Base-by-base conservation (phyloP, 2,329 filamentous ascomycete species). In the Paracamarosporium sp. region DNA sequence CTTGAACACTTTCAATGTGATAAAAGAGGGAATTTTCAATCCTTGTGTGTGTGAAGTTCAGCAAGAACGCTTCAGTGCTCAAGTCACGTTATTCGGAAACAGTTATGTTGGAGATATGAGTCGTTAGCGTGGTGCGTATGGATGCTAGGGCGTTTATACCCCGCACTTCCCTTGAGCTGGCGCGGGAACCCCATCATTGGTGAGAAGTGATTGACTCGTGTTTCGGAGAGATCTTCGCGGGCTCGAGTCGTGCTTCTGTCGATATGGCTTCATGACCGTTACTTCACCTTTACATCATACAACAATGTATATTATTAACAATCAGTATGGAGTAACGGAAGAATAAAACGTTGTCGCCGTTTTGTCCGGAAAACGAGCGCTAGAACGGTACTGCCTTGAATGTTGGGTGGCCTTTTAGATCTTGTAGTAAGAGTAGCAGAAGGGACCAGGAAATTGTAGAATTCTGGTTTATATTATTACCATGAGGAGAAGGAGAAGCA, bases 81-180 rank as follows among this genome's bases (percentile, higher is more conserved):
- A 54, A 50, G 56, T 66, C 64, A 66, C 62, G 62, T 66, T 61
- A 50, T 58, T 47, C 15, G 15, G 47, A 45, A 36, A n/a, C 9
- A 56, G 41, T 57, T 17, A 25, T 46, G 38, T 51, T 31, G 45
- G 25, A 53, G 56, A 56, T 53, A 3, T 17, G 25, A 57, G 50
- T 38, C 48, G 55, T 57, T 69, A 66, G 65, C 59, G 60, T 59
- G 53, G 56, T 62, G 57, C n/a, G 54, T 41, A 28, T 50, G 44
- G 13, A 13, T 12, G 27, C 41, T 40, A 40, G 36, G 17, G 17
- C 17, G 17, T 7, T 40, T 22, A 6, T 35, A 62, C 66, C 65
- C 67, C 66, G 62, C 67, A 60, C 45, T 52, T 55, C 25, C 25
- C 15, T 51, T 35, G 27, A 36, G 36, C 15, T 13, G 13, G n/a